Percentiles rank a stretch among this genome's conserved stretches.
phyloP scores from a whole-genome alignment of 2,329 filamentous ascomycete genomes.

The Herpomyces periplanetae region DNA sequence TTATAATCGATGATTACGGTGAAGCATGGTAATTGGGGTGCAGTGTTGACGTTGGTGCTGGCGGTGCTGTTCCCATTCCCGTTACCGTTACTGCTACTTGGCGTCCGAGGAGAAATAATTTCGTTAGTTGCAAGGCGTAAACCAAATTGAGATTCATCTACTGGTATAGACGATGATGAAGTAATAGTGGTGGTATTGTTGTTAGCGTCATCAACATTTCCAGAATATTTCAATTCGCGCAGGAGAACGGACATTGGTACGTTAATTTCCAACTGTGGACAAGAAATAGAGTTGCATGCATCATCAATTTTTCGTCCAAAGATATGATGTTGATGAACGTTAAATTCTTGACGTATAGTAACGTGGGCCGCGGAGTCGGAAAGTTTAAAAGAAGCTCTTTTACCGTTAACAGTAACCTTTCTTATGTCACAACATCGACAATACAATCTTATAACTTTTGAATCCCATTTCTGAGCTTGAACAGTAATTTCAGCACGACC shows the following conservation, averaged over 20 bases:
- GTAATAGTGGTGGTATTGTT: no score
- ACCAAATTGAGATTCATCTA: no score
- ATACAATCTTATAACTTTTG: conserved; percentile 16
- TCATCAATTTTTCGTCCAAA: conserved; percentile 25
- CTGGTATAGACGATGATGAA: no score
- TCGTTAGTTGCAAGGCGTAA: no score
- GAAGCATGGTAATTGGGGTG: conserved; percentile 15
- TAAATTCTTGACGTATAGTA: conserved; percentile 17
- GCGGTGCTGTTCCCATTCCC: no score
- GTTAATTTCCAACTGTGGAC: conserved; percentile 17
- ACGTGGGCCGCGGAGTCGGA: conserved; percentile 26
- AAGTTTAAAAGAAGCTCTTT: conserved; percentile 8
- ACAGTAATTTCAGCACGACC: conserved; percentile 51
- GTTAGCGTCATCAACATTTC: no score
- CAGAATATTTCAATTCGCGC: conserved; percentile 18
- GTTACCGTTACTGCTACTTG: no score
- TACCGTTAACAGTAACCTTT: conserved; percentile 11
- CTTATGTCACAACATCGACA: conserved; percentile 19
- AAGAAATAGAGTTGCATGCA: conserved; percentile 12
- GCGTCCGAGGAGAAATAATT: no score
- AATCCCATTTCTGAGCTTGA: conserved; percentile 17
- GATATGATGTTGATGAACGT: conserved; percentile 34
- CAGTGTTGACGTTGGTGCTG: no score
- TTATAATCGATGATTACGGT: conserved; percentile 33
- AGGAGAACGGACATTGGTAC: conserved; percentile 20